Evolutionary conservation across 257 asterid species (phyloP).

Genomic region (Jacaranda mimosifolia): DNA sequence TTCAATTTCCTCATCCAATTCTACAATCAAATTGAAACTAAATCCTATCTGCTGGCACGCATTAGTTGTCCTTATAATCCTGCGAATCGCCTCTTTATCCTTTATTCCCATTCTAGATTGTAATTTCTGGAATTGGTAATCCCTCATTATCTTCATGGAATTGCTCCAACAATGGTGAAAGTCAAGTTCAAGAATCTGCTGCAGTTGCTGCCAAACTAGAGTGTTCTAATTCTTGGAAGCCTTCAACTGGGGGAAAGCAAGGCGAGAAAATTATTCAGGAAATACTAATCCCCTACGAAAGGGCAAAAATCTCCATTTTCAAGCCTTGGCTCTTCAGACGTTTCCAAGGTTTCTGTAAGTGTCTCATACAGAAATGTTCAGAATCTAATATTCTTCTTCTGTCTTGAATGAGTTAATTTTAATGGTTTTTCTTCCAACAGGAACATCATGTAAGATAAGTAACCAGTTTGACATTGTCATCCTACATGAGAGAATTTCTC

Average conservation of each 20-base stretch:
- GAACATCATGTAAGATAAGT: not conserved
- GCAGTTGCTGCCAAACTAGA: not conserved
- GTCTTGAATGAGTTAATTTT: not conserved
- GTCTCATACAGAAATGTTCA: too few relatives aligned
- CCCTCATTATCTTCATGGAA: not conserved
- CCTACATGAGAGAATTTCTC: constrained; percentile 1
- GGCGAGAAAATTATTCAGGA: too few relatives aligned
- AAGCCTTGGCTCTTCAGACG: not conserved
- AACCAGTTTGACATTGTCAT: not conserved
- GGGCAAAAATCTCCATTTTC: not conserved
- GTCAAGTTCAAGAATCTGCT: not conserved
- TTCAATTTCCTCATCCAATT: too few relatives aligned
- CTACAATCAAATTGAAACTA: not conserved
- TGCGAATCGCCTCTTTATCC: not conserved
- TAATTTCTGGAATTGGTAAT: not conserved
- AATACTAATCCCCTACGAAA: too few relatives aligned
- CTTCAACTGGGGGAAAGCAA: too few relatives aligned
- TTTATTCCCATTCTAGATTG: not conserved
- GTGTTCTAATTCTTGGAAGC: not conserved
- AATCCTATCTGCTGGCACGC: constrained; percentile 3
- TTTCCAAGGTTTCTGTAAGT: not conserved
- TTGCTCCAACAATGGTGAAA: not conserved
- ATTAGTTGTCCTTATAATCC: not conserved
- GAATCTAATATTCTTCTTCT: too few relatives aligned
- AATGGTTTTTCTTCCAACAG: not conserved